These are phyloP conservation scores for Rhizopogon vinicolor DNA, from an alignment of 768 basidiomycete genomes.

Conservation along the genomic window DNA sequence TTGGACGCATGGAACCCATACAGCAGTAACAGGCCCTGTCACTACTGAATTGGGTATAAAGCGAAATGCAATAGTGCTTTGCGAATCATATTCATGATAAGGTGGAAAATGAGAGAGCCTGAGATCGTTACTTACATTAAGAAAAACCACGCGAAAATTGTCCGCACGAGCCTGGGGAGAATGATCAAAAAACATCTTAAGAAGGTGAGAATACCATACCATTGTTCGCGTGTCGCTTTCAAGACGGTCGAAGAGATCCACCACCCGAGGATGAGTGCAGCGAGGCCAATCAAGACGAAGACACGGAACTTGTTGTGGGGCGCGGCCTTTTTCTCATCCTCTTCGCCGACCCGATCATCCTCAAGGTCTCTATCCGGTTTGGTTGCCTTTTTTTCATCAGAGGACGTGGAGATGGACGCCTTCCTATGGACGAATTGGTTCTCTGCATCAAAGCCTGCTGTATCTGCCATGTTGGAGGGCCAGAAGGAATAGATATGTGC, in stretches of 20 bases:
- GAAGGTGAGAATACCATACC: slow-evolving; percentile 35
- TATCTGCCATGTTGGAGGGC: slow-evolving; percentile 14
- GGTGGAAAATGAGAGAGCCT: neutral
- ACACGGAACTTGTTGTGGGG: slow-evolving; percentile 29
- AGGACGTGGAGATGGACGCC: slow-evolving; percentile 9
- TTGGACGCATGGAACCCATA: slow-evolving; percentile 66
- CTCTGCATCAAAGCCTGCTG: neutral
- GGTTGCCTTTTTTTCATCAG: slow-evolving; percentile 8
- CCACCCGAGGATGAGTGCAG: slow-evolving; percentile 71
- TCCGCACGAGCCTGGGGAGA: slow-evolving; percentile 65
- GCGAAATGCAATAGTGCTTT: slow-evolving; percentile 76
- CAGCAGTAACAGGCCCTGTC: slow-evolving; percentile 61
- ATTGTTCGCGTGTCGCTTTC: slow-evolving; percentile 66
- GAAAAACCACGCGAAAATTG: slow-evolving; percentile 81
- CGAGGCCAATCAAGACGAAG: slow-evolving; percentile 47
- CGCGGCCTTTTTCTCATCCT: slow-evolving; percentile 3
- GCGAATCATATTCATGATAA: neutral
- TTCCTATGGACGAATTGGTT: slow-evolving; percentile 16
- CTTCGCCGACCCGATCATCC: neutral
- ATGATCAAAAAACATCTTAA: slow-evolving; percentile 1
- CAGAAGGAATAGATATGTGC: neutral
- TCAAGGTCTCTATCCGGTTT: slow-evolving; percentile 16
- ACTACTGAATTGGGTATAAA: slow-evolving; percentile 72
- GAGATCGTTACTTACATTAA: slow-evolving; percentile 44
- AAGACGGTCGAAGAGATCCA: slow-evolving; percentile 78